Conservation (phyloP, 2,329 filamentous ascomycete genomes). For the Penicillium aurantiogriseum region DNA sequence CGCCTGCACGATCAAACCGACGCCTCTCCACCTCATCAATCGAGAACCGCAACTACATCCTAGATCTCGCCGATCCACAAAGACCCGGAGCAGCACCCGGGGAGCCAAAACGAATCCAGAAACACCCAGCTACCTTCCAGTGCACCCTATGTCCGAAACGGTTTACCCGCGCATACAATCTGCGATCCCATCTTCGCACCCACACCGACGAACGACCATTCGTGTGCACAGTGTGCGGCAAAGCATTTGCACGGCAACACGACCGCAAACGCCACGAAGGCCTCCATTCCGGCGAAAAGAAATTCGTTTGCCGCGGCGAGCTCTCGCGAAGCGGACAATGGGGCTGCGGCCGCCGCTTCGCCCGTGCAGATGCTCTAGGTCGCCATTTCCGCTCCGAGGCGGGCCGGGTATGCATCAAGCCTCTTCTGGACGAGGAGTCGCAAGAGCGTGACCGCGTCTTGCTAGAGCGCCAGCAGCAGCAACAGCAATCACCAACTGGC, state of each 20-base stretch:
- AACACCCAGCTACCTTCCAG: conserved; percentile 96
- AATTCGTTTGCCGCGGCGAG: conserved; percentile 93
- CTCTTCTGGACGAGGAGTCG: conserved; percentile 92
- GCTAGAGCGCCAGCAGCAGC: conserved; percentile 68
- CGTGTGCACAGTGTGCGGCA: conserved; percentile 93
- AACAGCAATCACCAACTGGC: conserved; percentile 55
- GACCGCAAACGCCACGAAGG: conserved; percentile 97
- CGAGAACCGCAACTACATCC: conserved; percentile 71
- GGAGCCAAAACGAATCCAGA: conserved; percentile 81
- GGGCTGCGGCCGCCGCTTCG: conserved; percentile 92
- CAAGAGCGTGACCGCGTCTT: conserved; percentile 73
- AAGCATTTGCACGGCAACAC: conserved; percentile 95
- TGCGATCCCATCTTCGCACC: conserved; percentile 90
- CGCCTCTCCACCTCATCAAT: conserved; percentile 49
- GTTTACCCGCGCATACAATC: conserved; percentile 94
- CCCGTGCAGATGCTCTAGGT: conserved; percentile 89
- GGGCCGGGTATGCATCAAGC: conserved; percentile 93
- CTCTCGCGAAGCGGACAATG: conserved; percentile 79
- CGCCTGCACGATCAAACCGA: conserved; percentile 44
- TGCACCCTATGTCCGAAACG: conserved; percentile 90
- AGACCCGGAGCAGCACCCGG: conserved; percentile 64
- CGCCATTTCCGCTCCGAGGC: conserved; percentile 95
- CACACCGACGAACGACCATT: conserved; percentile 97
- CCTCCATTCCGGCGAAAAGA: conserved; percentile 95
- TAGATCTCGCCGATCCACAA: conserved; percentile 85